Evolutionary conservation across 768 basidiomycete genomes (phyloP), one percentile per base, ranked within the genome.

Genomic region (Auricularia sp.): DNA sequence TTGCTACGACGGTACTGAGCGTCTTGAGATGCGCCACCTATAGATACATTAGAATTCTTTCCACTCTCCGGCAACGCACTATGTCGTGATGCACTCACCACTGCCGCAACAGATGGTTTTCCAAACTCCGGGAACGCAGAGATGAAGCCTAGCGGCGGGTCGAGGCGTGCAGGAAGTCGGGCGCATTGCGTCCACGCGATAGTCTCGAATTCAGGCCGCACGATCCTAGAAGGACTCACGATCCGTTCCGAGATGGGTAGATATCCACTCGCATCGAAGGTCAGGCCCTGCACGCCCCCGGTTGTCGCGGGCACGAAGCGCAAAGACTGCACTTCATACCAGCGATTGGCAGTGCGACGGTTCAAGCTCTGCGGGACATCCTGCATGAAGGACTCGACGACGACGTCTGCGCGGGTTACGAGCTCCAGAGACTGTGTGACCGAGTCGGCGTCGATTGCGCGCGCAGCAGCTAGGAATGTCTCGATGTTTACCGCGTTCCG

Each of bases 141-240:
- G 11, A 75, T 64, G 7, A 82, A 62, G 42, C 73, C 68, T 44
- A 70, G 71, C 21, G 70, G 62, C 4, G 79, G 79, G 24, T 71
- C 68, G 14, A 16, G 37, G 18, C 37, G 16, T 3, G 64, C 61
- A 2, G 64, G 45, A 37, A 78, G 76, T 16, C 71, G 63, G 2
- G 74, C 81, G n/a, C 81, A 71, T 63, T 84, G 82, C 3, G 80
- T 81, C 83, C 83, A 84, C 6, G 78, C 78, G 11, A 84, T 72
- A 0, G 76, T 64, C 67, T 79, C 76, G 61, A 73, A 76, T 42
- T 78, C 72, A 18, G 70, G 59, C 39, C 74, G 75, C 10, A 82
- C 73, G 1, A 81, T 66, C 59, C 81, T 65, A 5, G 54, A 68
- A 0, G 82, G 81, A 0, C 77, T 69, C 2, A 82, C 77, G 13